Evolutionary conservation across 768 basidiomycete species (phyloP), one percentile per base, ranked within the genome.

Genomic region (Mrakia blollopis): DNA sequence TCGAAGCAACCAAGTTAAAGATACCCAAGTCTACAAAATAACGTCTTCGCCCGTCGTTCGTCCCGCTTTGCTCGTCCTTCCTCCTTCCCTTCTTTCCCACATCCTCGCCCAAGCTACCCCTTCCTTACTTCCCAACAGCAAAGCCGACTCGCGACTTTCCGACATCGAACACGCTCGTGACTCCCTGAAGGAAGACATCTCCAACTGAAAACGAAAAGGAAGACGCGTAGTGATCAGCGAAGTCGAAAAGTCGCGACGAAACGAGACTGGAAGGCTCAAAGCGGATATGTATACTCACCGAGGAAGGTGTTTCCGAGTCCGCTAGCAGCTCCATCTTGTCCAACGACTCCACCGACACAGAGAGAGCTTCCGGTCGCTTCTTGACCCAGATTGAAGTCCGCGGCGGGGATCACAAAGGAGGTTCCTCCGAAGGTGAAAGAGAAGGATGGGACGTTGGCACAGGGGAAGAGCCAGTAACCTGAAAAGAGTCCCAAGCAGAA

Each of bases 381-480:
- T 54, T 25, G 13, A 6, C 72, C 72, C 14, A 72, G 54, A 23
- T 72, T 72, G 32, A 72, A 16, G 10, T 30, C 52, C 16, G n/a
- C 28, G 11, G 54, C 18, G 35, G 72, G 72, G 52, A 72, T 54
- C 7, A 13, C 8, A 54, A 72, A 72, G n/a, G 39, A 44, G 16
- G 25, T 18, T 44, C 73, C 73, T n/a, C 73, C 73, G 39, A 73
- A 73, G 3, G 25, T 44, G 39, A 73, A 39, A 1, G 57, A n/a
- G 23, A 73, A 23, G 3, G 30, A n/a, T 1, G 57, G 57, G 32
- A 44, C 28, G n/a, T 14, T 41, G 7, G 69, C 35, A 47, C 73
- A 73, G 63, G 73, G 73, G 73, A 73, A 62, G 73, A 62, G 54
- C 57, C 62, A 73, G 73, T 73, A 73, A 13, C 73, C 73, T n/a